These are phyloP conservation scores for Fusarium anguioides DNA, from an alignment of 2,329 filamentous ascomycete species.

Conservation along the genomic window DNA sequence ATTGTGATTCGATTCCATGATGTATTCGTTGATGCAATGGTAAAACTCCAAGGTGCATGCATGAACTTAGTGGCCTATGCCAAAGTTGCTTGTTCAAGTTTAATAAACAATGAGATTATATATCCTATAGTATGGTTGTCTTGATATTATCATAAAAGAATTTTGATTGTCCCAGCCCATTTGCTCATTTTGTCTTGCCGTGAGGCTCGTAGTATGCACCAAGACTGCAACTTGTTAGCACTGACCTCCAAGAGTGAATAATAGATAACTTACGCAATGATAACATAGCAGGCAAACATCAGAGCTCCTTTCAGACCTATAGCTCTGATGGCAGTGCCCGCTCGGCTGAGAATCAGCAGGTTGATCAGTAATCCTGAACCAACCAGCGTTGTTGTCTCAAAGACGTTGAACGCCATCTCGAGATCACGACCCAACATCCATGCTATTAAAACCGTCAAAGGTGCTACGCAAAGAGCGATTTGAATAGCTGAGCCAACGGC, in stretches of 20 bases:
- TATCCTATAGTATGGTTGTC: slow-evolving; percentile 9
- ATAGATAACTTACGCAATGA: slow-evolving; percentile 53
- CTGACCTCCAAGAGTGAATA: fast-evolving
- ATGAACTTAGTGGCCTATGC: not conserved
- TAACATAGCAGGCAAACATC: slow-evolving; percentile 64
- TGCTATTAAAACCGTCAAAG: slow-evolving; percentile 68
- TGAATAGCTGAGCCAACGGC: slow-evolving; percentile 71
- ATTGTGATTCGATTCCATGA: not conserved
- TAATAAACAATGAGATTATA: not conserved
- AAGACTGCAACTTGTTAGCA: not conserved
- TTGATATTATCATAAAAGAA: slow-evolving; percentile 29
- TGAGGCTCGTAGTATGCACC: slow-evolving; percentile 35
- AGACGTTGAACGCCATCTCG: slow-evolving; percentile 78
- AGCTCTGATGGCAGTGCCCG: slow-evolving; percentile 72
- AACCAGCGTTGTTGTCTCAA: slow-evolving; percentile 80
- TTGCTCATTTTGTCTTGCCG: slow-evolving; percentile 13
- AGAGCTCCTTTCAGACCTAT: slow-evolving; percentile 64
- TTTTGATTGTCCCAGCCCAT: not conserved
- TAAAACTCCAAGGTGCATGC: too few relatives aligned
- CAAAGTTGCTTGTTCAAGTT: not conserved
- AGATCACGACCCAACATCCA: slow-evolving; percentile 68
- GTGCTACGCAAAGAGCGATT: slow-evolving; percentile 70
- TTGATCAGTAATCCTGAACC: slow-evolving; percentile 78
- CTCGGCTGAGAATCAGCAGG: slow-evolving; percentile 78
- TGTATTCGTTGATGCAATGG: not conserved